Base-by-base conservation (phyloP, 1,284 basidiomycete genomes). In the Melampsora larici-populina region DNA sequence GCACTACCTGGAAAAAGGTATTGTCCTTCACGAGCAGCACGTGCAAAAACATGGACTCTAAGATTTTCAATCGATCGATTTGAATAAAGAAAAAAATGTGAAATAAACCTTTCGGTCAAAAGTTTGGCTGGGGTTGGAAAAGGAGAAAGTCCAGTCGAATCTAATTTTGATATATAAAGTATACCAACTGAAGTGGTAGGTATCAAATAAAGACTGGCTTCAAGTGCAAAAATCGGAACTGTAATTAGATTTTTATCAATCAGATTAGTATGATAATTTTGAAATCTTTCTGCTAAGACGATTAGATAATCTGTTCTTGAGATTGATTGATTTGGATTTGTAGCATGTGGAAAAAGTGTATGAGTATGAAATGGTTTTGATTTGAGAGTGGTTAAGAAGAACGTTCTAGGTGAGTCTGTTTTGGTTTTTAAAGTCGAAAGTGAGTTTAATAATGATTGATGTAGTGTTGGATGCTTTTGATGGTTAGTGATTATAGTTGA, bases 291-390 rank as follows among this genome's bases (percentile, higher is more conserved):
- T 1, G 74, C 51, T 29, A 77, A 21, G 24, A 76, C 15, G 36
- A 76, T 33, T 26, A 76, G 65, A 76, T 68, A 69, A 58, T 76
- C 65, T 31, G 49, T 68, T 26, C 55, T 63, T 31, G 48, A 31
- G n/a, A 70, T 70, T 3, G 51, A 24, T 15, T 60, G 15, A 17
- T 31, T 68, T 1, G 65, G 67, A 51, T 68, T 67, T 21, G 11
- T 51, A 0, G 91, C 89, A 82, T 92, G 92, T 0, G 90, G 92
- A 82, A 89, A 97, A 29, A 96, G 85, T 7, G 84, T 82, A 0
- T 87, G 86, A 1, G 87, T 87, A 80, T 89, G 87, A 82, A 89
- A 75, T 89, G 88, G 3, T 92, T 90, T 0, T 89, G 84, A 5
- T 92, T 90, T 43, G 89, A 86, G 75, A 95, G 88, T 70, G 6